Percentiles rank a stretch among this genome's conserved stretches.
phyloP scores from a whole-genome alignment of 495 filamentous ascomycete genomes.

The Parachaetomium inaequale region DNA sequence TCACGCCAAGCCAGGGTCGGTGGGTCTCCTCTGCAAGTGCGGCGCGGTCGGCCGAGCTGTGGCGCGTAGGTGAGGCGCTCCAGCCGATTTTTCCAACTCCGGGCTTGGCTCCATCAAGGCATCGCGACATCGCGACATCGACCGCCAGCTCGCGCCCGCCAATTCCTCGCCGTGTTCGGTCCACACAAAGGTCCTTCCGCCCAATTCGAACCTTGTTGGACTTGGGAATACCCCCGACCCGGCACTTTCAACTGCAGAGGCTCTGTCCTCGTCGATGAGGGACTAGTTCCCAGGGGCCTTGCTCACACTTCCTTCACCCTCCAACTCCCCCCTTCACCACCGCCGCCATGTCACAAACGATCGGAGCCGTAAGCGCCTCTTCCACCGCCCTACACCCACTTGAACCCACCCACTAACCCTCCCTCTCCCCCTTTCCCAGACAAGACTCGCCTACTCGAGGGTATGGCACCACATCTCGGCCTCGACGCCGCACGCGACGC shows the following conservation, averaged over 20 bases:
- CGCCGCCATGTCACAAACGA: conserved; percentile 27
- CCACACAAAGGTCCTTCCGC: background rate
- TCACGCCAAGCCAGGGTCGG: conserved; percentile 1
- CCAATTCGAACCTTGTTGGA: background rate
- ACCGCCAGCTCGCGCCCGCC: conserved; percentile 10
- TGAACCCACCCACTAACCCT: background rate
- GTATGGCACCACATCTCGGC: conserved; percentile 88
- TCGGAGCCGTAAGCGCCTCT: conserved; percentile 22
- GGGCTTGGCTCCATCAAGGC: conserved; percentile 13
- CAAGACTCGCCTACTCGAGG: conserved; percentile 91
- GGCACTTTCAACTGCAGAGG: background rate
- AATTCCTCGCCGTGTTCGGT: background rate
- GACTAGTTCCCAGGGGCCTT: conserved; percentile 27
- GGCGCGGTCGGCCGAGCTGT: conserved; percentile 1
- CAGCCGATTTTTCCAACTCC: conserved; percentile 18
- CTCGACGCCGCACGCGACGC: conserved; percentile 50
- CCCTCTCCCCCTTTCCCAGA: conserved; percentile 52
- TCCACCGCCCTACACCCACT: background rate
- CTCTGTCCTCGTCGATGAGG: conserved; percentile 24
- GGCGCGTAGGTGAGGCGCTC: conserved; percentile 16
- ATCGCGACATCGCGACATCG: conserved; percentile 23
- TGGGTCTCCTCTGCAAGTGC: background rate
- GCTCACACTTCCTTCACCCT: background rate
- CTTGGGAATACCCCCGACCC: background rate
- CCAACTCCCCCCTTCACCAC: conserved; percentile 1